A percentile compares a stretch with the other conserved stretches of the same genome.
phyloP scores from a whole-genome alignment of 345 rosid species.

The Corchorus capsularis region DNA sequence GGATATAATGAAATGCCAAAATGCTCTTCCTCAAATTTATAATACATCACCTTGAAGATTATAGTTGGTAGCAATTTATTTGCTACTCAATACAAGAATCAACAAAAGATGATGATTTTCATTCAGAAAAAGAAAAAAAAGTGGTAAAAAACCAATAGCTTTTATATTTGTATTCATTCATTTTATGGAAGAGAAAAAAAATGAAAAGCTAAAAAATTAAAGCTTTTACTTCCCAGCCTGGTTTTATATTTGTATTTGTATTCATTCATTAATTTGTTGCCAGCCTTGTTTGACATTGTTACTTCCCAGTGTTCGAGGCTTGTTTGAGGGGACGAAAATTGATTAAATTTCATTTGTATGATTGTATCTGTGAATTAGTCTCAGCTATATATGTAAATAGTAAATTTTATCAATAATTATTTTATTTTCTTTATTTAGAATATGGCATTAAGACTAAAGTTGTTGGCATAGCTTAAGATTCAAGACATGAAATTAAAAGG shows the following conservation, averaged over 20 bases:
- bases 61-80: neutral
- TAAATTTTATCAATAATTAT: neutral
- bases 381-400: neutral
- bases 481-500: too few relatives aligned
- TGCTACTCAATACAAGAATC: neutral
- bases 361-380: neutral
- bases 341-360: neutral
- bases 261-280: too few relatives aligned
- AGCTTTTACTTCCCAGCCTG: too few relatives aligned
- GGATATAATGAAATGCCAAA: neutral
- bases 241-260: too few relatives aligned
- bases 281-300: constrained; percentile 38
- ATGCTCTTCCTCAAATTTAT: neutral
- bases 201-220: too few relatives aligned
- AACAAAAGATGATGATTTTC: constrained; percentile 6
- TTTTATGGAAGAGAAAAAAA: neutral
- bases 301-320: constrained; percentile 41
- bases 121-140: neutral
- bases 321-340: constrained; percentile 19
- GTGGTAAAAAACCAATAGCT: neutral
- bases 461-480: too few relatives aligned
- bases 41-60: neutral
- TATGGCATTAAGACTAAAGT: too few relatives aligned
- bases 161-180: neutral
- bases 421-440: neutral